Evolutionary conservation across 192 early-diverging fungal genomes (phyloP).

Genomic region (Powellomyces hirtus): DNA sequence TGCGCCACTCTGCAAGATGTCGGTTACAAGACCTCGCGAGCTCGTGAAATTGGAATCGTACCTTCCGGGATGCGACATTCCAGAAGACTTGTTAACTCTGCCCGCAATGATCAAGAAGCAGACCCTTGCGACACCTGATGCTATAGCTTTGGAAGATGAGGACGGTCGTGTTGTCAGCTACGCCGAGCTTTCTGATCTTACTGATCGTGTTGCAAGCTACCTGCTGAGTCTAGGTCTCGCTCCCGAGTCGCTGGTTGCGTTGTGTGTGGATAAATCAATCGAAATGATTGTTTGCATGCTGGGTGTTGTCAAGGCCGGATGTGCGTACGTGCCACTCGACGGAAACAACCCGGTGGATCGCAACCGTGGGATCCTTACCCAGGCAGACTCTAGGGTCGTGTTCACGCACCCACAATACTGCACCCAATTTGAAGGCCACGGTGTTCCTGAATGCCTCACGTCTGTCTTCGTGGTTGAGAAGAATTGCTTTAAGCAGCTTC

Average conservation of each 20-base stretch:
- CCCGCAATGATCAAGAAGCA: too few relatives aligned
- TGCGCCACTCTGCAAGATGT: background rate
- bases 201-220: slow-evolving; percentile 18
- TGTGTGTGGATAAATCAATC: slow-evolving; percentile 10
- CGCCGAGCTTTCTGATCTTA: slow-evolving; percentile 13
- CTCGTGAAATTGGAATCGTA: too few relatives aligned
- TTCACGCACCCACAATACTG: too few relatives aligned
- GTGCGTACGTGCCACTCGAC: slow-evolving; percentile 37
- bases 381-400: too few relatives aligned
- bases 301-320: slow-evolving; percentile 36
- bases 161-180: slow-evolving; percentile 8
- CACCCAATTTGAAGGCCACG: too few relatives aligned
- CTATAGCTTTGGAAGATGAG: slow-evolving; percentile 3
- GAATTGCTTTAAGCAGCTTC: too few relatives aligned
- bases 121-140: slow-evolving; percentile 3
- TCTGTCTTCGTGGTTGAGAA: too few relatives aligned
- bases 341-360: background rate
- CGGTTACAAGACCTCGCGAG: background rate
- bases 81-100: too few relatives aligned
- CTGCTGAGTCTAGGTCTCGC: background rate
- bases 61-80: too few relatives aligned
- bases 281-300: slow-evolving; percentile 25
- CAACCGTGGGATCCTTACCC: too few relatives aligned
- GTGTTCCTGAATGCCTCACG: too few relatives aligned
- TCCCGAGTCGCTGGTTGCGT: background rate